Percentiles rank a stretch among this genome's conserved stretches.
These are phyloP conservation scores for Paramecium sonneborni DNA, from an alignment of 73 alveolate genomes.

Conservation along the genomic window DNA sequence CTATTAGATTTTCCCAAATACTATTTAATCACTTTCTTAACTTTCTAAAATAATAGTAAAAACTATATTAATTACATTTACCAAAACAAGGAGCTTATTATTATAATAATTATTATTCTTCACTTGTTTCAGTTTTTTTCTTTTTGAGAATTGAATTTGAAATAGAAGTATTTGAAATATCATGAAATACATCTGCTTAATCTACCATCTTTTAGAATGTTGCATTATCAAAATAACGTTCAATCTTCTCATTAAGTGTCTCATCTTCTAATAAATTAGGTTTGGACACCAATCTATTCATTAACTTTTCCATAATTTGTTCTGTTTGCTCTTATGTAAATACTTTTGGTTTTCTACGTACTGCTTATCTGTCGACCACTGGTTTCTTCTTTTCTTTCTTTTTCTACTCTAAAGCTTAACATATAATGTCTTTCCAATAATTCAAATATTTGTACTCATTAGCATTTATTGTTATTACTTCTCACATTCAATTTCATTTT, in stretches of 20 bases:
- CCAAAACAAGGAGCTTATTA: slow-evolving; percentile 54
- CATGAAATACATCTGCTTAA: slow-evolving; percentile 79
- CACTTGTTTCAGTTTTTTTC: slow-evolving; percentile 42
- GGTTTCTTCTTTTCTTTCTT: slow-evolving; percentile 50
- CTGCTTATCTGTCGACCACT: not conserved
- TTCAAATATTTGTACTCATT: not conserved
- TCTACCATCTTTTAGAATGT: slow-evolving; percentile 89
- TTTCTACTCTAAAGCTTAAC: not conserved
- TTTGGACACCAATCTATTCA: slow-evolving; percentile 80
- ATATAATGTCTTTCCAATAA: not conserved
- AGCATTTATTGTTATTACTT: not conserved
- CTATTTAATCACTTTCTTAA: slow-evolving; percentile 11
- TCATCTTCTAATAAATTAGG: slow-evolving; percentile 83
- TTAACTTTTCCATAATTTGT: slow-evolving; percentile 87
- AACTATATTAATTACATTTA: not conserved
- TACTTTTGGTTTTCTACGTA: not conserved
- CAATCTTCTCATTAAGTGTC: slow-evolving; percentile 75
- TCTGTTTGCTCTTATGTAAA: slow-evolving; percentile 78
- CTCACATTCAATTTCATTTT: slow-evolving; percentile 20
- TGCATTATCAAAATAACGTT: slow-evolving; percentile 77
- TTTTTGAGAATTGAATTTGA: slow-evolving; percentile 41
- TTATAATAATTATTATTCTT: not conserved
- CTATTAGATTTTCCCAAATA: slow-evolving; percentile 29
- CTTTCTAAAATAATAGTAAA: not conserved
- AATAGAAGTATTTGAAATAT: slow-evolving; percentile 39